Evolutionary conservation across 352 stramenopile genomes (phyloP), one percentile per base, ranked within the genome.

Genomic region (Globisporangium rhizosaccharum): DNA sequence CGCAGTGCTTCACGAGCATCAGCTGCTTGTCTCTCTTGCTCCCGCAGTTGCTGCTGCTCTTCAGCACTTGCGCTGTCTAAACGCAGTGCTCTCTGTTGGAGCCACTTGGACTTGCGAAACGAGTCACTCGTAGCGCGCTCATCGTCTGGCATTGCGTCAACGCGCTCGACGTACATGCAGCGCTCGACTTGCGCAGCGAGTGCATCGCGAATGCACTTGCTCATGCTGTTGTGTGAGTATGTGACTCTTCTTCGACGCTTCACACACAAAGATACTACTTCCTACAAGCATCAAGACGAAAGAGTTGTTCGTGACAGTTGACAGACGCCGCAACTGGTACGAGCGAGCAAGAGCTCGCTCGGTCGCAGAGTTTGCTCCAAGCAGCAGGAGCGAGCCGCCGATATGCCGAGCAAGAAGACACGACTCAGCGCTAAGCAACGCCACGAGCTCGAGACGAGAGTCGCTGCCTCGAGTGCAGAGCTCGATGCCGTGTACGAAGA

Each of bases 51-150:
- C 8, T 41, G 37, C 28, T 47, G 46, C 8, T 6, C n/a, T 8
- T 49, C 18, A 18, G 48, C 45, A 10, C 28, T 26, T n/a, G n/a
- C 23, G 4, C 20, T 25, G 3, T 47, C 23, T 44, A 25, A 9
- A 18, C 7, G 42, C 30, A 56, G 15, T n/a, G 79, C 66, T 10
- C 72, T 76, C 6, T 63, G 60, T 18, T 61, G 69, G 36, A 71
- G 67, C 74, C 74, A 86, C 37, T 69, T 65, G 9, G 60, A 48
- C 53, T 85, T 88, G 33, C 68, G 68, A 46, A 72, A 80, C 5
- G 79, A 88, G 25, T 82, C 73, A 23, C 59, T 70, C 28, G 52
- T 36, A 14, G 54, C 56, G 11, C 67, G 50, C 49, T 26, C 6
- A 1, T n/a, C 26, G 8, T 30, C 12, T 1, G 7, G 58, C 36